Conservation (phyloP, 2,329 filamentous ascomycete species). For the Fusarium napiforme region DNA sequence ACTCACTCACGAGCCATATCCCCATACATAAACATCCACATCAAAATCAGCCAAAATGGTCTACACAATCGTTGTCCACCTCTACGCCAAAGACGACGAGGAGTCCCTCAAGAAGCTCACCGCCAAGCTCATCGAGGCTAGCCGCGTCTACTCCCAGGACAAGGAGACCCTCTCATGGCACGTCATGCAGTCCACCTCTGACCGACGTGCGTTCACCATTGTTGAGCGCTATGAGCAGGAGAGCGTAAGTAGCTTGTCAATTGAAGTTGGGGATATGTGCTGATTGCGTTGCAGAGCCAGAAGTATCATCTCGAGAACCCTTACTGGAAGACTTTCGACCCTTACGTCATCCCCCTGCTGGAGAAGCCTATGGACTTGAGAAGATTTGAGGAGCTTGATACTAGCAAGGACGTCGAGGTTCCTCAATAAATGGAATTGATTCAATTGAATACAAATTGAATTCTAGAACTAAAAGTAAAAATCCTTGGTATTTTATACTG, state of each 20-base stretch:
- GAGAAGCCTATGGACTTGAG: conserved; percentile 76
- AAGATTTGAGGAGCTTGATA: conserved; percentile 74
- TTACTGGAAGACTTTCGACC: conserved; percentile 81
- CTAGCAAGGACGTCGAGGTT: conserved; percentile 59
- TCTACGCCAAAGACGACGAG: conserved; percentile 74
- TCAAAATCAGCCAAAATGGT: conserved; percentile 59
- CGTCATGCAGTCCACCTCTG: conserved; percentile 79
- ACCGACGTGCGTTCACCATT: conserved; percentile 77
- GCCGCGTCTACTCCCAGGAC: conserved; percentile 76
- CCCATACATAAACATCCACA: background rate
- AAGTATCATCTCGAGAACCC: conserved; percentile 75
- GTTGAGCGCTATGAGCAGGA: conserved; percentile 79
- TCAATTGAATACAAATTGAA: background rate
- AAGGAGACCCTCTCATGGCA: conserved; percentile 78
- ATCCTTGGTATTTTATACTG: too few relatives aligned
- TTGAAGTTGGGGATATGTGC: background rate
- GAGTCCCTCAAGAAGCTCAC: conserved; percentile 73
- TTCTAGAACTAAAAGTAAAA: background rate
- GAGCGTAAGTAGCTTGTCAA: conserved; percentile 55
- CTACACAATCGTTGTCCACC: conserved; percentile 75
- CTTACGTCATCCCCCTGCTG: conserved; percentile 75
- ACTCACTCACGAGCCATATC: conserved; percentile 2
- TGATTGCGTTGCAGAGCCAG: conserved; percentile 56
- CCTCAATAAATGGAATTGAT: conserved; percentile 38
- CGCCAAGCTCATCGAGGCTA: conserved; percentile 80